A percentile compares a stretch with the other conserved stretches of the same genome.
Evolutionary conservation across 2,329 filamentous ascomycete species (phyloP).

Genomic region (Kalmusia sp.): DNA sequence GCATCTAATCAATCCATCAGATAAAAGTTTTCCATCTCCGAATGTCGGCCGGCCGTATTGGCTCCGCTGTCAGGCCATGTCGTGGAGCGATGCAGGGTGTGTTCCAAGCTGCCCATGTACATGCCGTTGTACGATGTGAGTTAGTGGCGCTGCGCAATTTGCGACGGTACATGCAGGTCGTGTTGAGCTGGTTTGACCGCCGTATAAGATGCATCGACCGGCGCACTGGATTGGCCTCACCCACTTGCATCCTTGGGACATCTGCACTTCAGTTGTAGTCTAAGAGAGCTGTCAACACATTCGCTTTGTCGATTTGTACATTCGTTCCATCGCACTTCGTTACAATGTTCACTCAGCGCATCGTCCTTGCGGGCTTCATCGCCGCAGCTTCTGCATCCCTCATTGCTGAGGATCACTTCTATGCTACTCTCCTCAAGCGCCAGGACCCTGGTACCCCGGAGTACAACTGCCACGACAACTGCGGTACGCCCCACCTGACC

Average conservation of each 20-base stretch:
- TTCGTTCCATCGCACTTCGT: slow-evolving; percentile 3
- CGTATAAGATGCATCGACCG: background rate
- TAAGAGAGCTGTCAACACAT: background rate
- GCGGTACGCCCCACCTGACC: slow-evolving; percentile 49
- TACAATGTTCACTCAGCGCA: slow-evolving; percentile 23
- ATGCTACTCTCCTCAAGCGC: slow-evolving; percentile 47
- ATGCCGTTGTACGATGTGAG: background rate
- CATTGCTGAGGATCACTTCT: slow-evolving; percentile 19
- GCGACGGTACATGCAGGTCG: background rate
- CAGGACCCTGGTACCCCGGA: slow-evolving; percentile 54
- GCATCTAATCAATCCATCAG: slow-evolving; percentile 35
- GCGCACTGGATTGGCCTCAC: background rate
- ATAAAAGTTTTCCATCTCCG: slow-evolving; percentile 36
- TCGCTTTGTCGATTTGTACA: slow-evolving; percentile 3
- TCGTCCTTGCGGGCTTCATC: slow-evolving; percentile 19
- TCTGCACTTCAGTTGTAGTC: background rate
- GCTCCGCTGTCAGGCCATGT: slow-evolving; percentile 7
- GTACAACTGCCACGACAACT: slow-evolving; percentile 60
- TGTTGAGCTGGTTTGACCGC: background rate
- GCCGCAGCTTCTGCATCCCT: slow-evolving; percentile 20
- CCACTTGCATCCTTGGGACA: background rate
- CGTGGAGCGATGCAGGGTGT: background rate
- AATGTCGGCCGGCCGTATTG: slow-evolving; percentile 23
- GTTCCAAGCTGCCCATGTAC: background rate
- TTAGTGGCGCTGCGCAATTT: background rate